Evolutionary conservation across 768 basidiomycete species (phyloP).

Genomic region (Pisolithus tinctorius): DNA sequence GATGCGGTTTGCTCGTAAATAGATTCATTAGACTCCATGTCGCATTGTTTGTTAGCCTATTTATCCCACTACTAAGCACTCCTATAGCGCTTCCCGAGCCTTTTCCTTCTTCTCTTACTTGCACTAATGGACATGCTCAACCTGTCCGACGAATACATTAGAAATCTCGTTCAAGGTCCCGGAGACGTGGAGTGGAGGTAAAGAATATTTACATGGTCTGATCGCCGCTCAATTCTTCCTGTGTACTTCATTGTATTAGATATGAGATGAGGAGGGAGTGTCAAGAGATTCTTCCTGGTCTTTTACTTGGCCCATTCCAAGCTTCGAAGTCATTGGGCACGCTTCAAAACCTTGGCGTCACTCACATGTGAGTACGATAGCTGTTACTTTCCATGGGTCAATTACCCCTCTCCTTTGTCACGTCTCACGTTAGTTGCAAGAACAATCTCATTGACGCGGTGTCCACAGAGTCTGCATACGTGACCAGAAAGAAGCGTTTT

Average conservation of each 20-base stretch:
- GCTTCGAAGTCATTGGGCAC: slow-evolving; percentile 77
- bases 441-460: background rate
- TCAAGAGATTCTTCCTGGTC: slow-evolving; percentile 81
- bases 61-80: background rate
- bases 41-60: no score
- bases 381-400: no score
- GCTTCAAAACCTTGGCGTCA: slow-evolving; percentile 58
- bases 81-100: background rate
- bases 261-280: slow-evolving; percentile 97
- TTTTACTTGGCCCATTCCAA: slow-evolving; percentile 82
- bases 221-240: slow-evolving; percentile 3
- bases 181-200: slow-evolving; percentile 82
- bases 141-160: slow-evolving; percentile 36
- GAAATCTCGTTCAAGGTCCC: slow-evolving; percentile 67
- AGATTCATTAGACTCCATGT: no score
- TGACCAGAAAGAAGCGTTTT: slow-evolving; percentile 85
- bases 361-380: slow-evolving; percentile 60
- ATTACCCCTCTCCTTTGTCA: no score
- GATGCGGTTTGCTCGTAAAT: no score
- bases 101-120: background rate
- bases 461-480: slow-evolving; percentile 73
- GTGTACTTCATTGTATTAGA: slow-evolving; percentile 29
- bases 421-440: no score
- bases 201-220: slow-evolving; percentile 11
- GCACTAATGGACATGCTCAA: slow-evolving; percentile 15